phyloP scores from a whole-genome alignment of 768 basidiomycete species.

The Leccinum longicurvipes region DNA sequence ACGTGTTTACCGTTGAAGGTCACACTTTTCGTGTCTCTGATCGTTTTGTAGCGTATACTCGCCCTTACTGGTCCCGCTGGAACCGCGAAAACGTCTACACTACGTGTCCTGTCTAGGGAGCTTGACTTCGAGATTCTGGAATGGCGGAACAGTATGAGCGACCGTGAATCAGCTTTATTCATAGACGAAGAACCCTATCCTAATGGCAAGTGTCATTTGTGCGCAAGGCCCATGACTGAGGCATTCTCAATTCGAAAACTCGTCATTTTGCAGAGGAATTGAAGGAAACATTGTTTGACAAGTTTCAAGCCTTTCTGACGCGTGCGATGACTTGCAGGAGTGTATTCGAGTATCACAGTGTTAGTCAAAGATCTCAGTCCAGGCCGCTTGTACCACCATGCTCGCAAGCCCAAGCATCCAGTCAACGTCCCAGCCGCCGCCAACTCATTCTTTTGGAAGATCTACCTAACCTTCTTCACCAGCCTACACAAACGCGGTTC shows the following conservation, averaged over 20 bases:
- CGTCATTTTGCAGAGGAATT: conserved; percentile 9
- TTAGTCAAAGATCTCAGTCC: conserved; percentile 7
- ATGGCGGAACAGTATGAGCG: conserved; percentile 72
- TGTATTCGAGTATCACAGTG: conserved; percentile 37
- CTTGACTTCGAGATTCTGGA: conserved; percentile 80
- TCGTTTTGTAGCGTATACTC: conserved; percentile 65
- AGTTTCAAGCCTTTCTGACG: conserved; percentile 73
- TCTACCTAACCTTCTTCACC: conserved; percentile 85
- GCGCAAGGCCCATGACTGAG: not conserved
- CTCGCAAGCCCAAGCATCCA: conserved; percentile 2
- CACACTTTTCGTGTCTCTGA: not conserved
- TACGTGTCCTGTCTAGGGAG: conserved; percentile 72
- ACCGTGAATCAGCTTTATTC: conserved; percentile 30
- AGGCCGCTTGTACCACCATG: not conserved
- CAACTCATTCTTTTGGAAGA: conserved; percentile 83
- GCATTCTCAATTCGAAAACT: not conserved
- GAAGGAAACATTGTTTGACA: conserved; percentile 45
- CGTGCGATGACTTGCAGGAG: conserved; percentile 61
- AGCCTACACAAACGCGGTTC: conserved; percentile 63
- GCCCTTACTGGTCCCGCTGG: conserved; percentile 87
- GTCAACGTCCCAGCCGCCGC: conserved; percentile 28
- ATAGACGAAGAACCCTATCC: conserved; percentile 16
- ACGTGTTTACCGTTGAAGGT: conserved; percentile 23
- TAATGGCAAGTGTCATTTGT: conserved; percentile 8
- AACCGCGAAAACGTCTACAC: conserved; percentile 83